Base-by-base conservation (phyloP, 2,329 filamentous ascomycete genomes). In the Dendryphion nanum region DNA sequence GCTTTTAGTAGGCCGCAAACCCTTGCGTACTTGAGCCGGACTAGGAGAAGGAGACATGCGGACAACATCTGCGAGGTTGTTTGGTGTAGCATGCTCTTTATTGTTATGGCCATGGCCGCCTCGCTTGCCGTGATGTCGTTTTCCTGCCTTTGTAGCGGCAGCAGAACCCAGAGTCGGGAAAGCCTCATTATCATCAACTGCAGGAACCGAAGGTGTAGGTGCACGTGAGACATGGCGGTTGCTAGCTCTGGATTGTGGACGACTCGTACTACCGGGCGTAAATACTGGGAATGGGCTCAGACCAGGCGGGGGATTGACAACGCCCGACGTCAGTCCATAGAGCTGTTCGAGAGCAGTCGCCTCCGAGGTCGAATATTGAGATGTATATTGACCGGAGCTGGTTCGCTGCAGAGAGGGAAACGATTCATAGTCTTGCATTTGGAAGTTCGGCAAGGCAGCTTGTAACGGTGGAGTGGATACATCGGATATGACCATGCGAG, bases 41-140 rank as follows among this genome's bases (percentile, higher is more conserved):
- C 75, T 76, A n/a, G 89, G 89, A 6, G 89, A 89, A 1, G 91
- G 89, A 4, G 89, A 87, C 86, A 95, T 94, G 62, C 91, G 93
- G 41, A 97, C 89, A 41, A 97, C 85, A 66, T 97, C 93, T 23
- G 91, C 91, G 35, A 98, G 73, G 15, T 89, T 95, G 55, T 82
- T 89, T 2, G 89, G 83, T 5, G 40, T 50, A 2, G 42, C 35
- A 0, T 72, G 66, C 18, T 77, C 63, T 23, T 71, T 74, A 43
- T 79, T 84, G 8, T 64, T 59, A 44, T 73, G 68, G 14, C 84
- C 83, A 60, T 95, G 88, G 0, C 86, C 86, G 32, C 88, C 88
- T 41, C 90, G 81, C 68, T 95, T 96, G 23, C 89, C 90, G 61
- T 95, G 89, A 60, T 95, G 88, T 59, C 95, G 95, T 70, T 96